Base-by-base conservation (phyloP, 768 basidiomycete species). In the Amanita fuliginea region DNA sequence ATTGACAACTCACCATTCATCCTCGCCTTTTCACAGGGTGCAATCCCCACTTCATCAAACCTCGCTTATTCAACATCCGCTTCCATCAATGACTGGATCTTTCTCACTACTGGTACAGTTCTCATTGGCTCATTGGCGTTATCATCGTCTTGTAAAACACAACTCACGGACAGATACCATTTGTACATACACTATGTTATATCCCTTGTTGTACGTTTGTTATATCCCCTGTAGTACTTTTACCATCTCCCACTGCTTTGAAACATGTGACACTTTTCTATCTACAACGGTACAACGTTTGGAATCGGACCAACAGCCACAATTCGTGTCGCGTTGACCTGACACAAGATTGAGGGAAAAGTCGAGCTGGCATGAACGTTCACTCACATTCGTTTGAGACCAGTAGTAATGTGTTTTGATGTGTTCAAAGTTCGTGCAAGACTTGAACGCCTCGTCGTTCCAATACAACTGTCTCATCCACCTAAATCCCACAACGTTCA, bases 381-480 rank as follows among this genome's bases (percentile, higher is more conserved):
- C 22, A 45, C 39, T 30, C 51, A 79, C 77, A 51, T 59, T 50
- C 1, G 66, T 33, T 51, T 79, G 79, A 34, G 77, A 78, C 79
- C 80, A 83, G 55, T 78, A 86, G 57, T 86, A 86, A 57, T 79
- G 75, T 1, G 74, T 77, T 66, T 86, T 86, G 70, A 88, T 87
- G 65, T 96, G 94, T 13, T 87, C 78, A 60, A 97, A 97, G 60
- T 93, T 72, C 34, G 93, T 94, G 14, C 83, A 81, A 5, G 80
- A 76, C 63, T 82, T 81, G 80, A 99, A 98, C 4, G 91, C 90
- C 0, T 81, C 66, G 56, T 83, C 71, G 53, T 83, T 86, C 93
- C 92, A 97, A 72, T 99, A 98, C 16, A 97, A 67, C 60, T 84
- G 83, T 64, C 81, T 81, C 67, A 88, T 58, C 86, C 90, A 94